These are phyloP conservation scores for Posidonia oceanica DNA, from an alignment of 116 monocot genomes.

Conservation along the genomic window DNA sequence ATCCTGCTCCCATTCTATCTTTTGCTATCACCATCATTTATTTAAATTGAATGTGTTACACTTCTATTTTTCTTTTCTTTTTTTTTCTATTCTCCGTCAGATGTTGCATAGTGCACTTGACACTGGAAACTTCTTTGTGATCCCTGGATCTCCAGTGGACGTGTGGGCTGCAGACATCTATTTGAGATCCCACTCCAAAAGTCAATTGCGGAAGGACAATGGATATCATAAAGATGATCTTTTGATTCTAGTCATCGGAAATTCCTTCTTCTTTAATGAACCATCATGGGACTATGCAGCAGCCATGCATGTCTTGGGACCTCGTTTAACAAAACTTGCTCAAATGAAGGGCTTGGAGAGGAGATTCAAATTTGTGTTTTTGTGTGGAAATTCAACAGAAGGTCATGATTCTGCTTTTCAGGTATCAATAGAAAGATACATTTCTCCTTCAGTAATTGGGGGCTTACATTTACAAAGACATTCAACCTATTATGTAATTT, in stretches of 20 bases:
- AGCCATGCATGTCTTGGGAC: slow-evolving; percentile 38
- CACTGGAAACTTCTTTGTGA: slow-evolving; percentile 77
- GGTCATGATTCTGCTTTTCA: slow-evolving; percentile 43
- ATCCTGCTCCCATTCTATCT: not conserved
- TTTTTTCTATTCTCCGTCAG: slow-evolving; percentile 27
- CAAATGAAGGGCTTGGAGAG: slow-evolving; percentile 22
- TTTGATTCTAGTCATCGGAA: slow-evolving; percentile 56
- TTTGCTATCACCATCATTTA: not conserved
- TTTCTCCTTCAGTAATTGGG: not conserved
- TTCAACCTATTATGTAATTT: too few relatives aligned
- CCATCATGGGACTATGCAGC: slow-evolving; percentile 43
- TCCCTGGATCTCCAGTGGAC: slow-evolving; percentile 66
- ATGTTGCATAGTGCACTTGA: slow-evolving; percentile 67
- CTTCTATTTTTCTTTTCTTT: not conserved
- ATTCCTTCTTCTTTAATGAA: slow-evolving; percentile 52
- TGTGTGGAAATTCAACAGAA: slow-evolving; percentile 58
- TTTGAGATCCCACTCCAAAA: slow-evolving; percentile 30
- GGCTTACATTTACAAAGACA: too few relatives aligned
- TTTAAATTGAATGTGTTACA: not conserved
- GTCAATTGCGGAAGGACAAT: slow-evolving; percentile 31
- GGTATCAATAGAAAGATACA: slow-evolving; percentile 25
- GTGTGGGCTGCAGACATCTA: slow-evolving; percentile 42
- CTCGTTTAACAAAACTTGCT: slow-evolving; percentile 27
- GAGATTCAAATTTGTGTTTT: slow-evolving; percentile 44
- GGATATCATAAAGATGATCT: slow-evolving; percentile 61